Evolutionary conservation across 768 basidiomycete species (phyloP), one percentile per base, ranked within the genome.

Genomic region (Xerocomellus chrysenteron): DNA sequence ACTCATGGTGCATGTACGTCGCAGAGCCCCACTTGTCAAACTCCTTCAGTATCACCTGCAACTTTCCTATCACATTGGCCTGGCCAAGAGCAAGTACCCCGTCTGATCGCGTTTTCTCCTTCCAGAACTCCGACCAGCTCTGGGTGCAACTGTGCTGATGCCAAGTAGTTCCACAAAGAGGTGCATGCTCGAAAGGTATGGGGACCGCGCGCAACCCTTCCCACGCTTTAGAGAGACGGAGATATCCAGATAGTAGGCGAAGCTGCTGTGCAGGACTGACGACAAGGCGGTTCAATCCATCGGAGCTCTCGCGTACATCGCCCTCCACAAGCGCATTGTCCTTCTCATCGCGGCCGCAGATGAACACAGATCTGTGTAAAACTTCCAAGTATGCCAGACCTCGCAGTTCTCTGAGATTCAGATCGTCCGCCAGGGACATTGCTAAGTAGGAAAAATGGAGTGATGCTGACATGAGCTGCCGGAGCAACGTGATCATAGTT

Each of bases 1-100:
- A 90, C 54, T 89, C 88, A 54, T 82, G 84, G 62, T 89, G 86
- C 88, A 90, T 89, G 65, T 88, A 87, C n/a, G 85, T 83, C 55
- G 83, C 84, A 56, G 80, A 81, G 2, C 87, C 86, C 83, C 84
- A 85, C 51, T 82, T 75, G 54, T 88, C 87, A 56, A 85, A 86
- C 53, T 88, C 86, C 70, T 83, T 85, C 62, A 82, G 73, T 36
- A 90, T 77, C 55, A 81, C 75, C 64, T 74, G 81, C 61, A 90
- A 67, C 56, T 84, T 78, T 36, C 88, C 89, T 5, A 87, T 67
- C 35, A 89, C 85, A 64, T 90, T 86, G 33, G 86, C 84, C 2
- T 82, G 69, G 9, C 82, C 85, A 5, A 86, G 76, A 14, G 74
- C 70, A 35, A 90, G 75, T 30, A 90, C 81, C 4, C 76, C 68